Conservation (phyloP, 768 basidiomycete species). For the Leccinum subgranulosum region DNA sequence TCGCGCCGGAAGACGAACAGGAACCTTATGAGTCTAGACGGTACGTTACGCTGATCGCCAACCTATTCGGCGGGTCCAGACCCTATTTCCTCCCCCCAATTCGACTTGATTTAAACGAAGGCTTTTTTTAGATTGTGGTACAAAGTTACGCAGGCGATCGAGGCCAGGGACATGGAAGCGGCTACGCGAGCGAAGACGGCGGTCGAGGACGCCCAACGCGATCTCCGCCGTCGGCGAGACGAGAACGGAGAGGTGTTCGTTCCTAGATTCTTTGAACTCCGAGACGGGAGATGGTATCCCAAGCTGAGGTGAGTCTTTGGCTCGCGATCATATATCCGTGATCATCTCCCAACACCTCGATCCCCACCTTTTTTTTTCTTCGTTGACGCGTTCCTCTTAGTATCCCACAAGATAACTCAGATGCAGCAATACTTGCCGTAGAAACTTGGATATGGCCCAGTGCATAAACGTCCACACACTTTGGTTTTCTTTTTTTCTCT, state of each 20-base stretch:
- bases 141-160: conserved; percentile 81
- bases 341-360: background rate
- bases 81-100: background rate
- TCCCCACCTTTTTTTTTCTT: background rate
- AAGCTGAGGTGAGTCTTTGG: conserved; percentile 59
- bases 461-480: conserved; percentile 3
- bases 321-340: too few species aligned
- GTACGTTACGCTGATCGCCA: conserved; percentile 36
- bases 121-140: conserved; percentile 56
- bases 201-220: conserved; percentile 92
- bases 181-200: conserved; percentile 87
- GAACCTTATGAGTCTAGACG: conserved; percentile 87
- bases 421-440: conserved; percentile 62
- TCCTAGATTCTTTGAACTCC: conserved; percentile 79
- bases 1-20: conserved; percentile 84
- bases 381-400: conserved; percentile 36
- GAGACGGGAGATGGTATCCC: conserved; percentile 79
- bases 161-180: conserved; percentile 86
- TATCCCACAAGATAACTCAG: conserved; percentile 60
- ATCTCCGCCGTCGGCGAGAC: conserved; percentile 69
- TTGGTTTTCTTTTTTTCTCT: background rate
- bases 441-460: conserved; percentile 74
- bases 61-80: too few species aligned
- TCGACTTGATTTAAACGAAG: background rate
- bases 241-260: conserved; percentile 64